Evolutionary conservation across 1,284 basidiomycete species (phyloP), one percentile per base, ranked within the genome.

Genomic region (Golubevia sp.): DNA sequence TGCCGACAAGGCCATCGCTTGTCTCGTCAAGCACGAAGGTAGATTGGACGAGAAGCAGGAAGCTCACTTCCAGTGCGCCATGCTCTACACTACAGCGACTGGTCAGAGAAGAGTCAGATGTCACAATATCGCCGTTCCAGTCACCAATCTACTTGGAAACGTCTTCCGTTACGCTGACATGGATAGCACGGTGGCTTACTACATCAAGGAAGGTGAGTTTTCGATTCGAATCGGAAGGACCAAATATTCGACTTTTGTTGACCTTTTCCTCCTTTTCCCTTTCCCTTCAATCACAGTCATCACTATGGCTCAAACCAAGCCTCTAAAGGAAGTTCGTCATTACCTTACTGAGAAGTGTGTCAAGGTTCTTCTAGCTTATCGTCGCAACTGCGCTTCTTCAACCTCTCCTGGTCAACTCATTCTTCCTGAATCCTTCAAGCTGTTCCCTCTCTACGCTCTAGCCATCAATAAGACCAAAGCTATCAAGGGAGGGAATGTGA

Each of bases 91-190:
- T 1, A 90, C 90, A 1, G 84, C 88, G 0, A 85, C 86, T 3
- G 97, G 97, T 3, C 87, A 93, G 80, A 87, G 97, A 26, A 87
- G 94, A 63, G 95, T 98, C 38, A 87, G 97, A 59, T 89, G 90
- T 52, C 88, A 91, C 81, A 99, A 99, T 77, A 85, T 98, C 21
- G 91, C 91, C 0, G 84, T 97, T 57, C 90, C 90, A 27, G 90
- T 94, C 1, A 91, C 90, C 1, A 88, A 90, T 55, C 85, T 98
- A 62, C 92, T 95, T 11, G 93, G 91, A 18, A 97, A 93, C 78
- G 90, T 99, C 3, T 99, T 96, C 86, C 89, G 92, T 59, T 93
- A 88, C 83, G 94, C 94, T 24, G 97, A 99, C 84, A 88, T 95
- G 86, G 96, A 99, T 74, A 88, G 91, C 2, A 89, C 91, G 0